Percentiles rank a stretch among this genome's conserved stretches.
These are phyloP conservation scores for Alternaria sp. DNA, from an alignment of 2,329 filamentous ascomycete genomes.

Conservation along the genomic window DNA sequence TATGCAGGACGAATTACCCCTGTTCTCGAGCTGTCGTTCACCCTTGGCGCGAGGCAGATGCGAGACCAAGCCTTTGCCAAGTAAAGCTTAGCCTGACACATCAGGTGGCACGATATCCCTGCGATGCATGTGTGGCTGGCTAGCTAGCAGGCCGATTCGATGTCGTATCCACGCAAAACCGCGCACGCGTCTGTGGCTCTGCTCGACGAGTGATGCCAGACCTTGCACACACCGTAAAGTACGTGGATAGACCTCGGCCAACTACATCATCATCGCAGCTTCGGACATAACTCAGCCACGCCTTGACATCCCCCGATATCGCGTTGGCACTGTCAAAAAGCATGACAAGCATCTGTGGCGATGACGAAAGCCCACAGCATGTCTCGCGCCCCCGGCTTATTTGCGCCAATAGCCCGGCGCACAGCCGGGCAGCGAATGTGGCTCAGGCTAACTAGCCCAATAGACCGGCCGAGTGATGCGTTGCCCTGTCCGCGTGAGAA, in stretches of 20 bases:
- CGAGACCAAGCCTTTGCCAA: constrained; percentile 30
- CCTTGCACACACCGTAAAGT: background rate
- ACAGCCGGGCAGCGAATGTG: background rate
- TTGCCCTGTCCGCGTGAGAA: constrained; percentile 6
- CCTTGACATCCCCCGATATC: background rate
- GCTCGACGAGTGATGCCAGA: background rate
- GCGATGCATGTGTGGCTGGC: background rate
- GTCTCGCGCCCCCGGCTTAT: constrained; percentile 1
- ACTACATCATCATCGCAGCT: background rate
- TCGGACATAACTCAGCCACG: background rate
- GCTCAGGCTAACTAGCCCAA: constrained; percentile 3
- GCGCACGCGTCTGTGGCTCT: background rate
- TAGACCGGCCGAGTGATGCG: constrained; percentile 6
- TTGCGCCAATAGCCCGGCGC: constrained; percentile 13
- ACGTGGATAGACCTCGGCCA: background rate
- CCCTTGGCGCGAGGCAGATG: background rate
- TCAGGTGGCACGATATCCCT: background rate
- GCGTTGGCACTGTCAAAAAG: background rate
- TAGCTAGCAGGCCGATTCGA: background rate
- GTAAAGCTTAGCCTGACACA: constrained; percentile 21
- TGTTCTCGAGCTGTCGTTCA: background rate
- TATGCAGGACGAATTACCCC: background rate
- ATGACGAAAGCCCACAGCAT: constrained; percentile 15
- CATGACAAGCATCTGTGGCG: constrained; percentile 1
- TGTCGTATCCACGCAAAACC: background rate